Base-by-base conservation (phyloP, 495 filamentous ascomycete genomes). In the Gamarada debralockiae region DNA sequence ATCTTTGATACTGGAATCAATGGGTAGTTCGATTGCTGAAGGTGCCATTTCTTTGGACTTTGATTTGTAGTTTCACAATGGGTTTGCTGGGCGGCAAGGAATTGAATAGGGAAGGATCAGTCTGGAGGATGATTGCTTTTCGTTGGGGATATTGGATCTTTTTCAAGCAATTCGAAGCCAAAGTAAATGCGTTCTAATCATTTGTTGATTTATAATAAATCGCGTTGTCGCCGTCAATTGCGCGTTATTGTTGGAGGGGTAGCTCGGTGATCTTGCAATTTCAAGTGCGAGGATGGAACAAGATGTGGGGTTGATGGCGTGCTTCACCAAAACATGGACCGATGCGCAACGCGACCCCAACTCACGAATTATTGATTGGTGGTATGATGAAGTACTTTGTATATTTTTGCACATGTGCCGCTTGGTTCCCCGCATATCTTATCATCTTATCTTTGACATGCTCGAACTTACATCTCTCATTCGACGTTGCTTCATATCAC, bases 1-100 rank as follows among this genome's bases (percentile, higher is more conserved):
- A 58, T 87, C 82, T 43, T 73, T 70, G 39, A 87, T 86, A 37
- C 74, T 67, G 3, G 80, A 67, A 50, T 78, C 70, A 56, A 85
- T 85, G 13, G 83, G 72, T 50, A 53, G 27, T 44, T 46, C 52
- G 15, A 37, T 59, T 48, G 60, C 60, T 46, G 60, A 62, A 64
- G 73, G 52, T 65, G 65, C 38, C 68, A 75, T 39, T 39, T 34
- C 17, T 39, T 39, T 6, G 14, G 4, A n/a, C 14, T 13, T 18
- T 7, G 14, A 14, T 4, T 4, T 6, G 14, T n/a, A n/a, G n/a
- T n/a, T n/a, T n/a, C n/a, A n/a, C n/a, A 18, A 39, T 39, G 17
- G 27, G 5, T 29, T 10, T 29, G 27, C 27, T 39, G 36, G 5
- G 36, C 13, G 17, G 13, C 17, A 39, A 6, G 14, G 7, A 34